Base-by-base conservation (phyloP, 805 yeast genomes). In the Ogataea nitratoaversa region DNA sequence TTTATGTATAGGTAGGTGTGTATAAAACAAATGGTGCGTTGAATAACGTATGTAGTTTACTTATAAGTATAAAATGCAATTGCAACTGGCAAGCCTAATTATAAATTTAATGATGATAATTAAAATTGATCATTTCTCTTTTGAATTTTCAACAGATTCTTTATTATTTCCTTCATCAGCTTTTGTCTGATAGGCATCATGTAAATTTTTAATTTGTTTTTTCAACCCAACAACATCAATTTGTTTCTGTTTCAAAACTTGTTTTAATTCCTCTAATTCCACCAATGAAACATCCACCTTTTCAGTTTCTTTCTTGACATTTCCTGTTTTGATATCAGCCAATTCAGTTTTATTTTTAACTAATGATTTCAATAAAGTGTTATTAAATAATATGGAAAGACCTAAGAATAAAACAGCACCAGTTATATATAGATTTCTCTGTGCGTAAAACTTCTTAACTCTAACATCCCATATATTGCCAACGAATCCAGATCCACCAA, bases 381-480 rank as follows among this genome's bases (percentile, higher is more conserved):
- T 58, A 36, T 71, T 71, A 16, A 76, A 74, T 40, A 56, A 59
- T 34, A 75, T 66, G 0, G 78, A 71, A 31, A 70, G 37, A 36
- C 61, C 68, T 42, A 72, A 63, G 49, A 73, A 74, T 42, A 74
- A 57, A 6, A 75, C 74, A 3, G 78, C 79, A 5, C 80, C 81
- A 12, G 73, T 70, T 40, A 76, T 62, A 54, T 76, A 76, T 59
- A 76, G 58, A 53, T 76, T 76, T 41, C 82, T 63, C 50, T 76
- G 81, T n/a, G 78, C 67, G 47, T 74, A 73, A 52, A 75, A 76
- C 53, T 70, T 72, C 48, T 71, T 67, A 5, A 78, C 76, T 53
- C 56, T 50, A 8, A 38, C 19, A n/a, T 59, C 65, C 55, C 64
- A 57, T 23, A 44, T 31, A 64, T 61, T 55, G 12, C 13, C 33